Base-by-base conservation (phyloP, 345 rosid genomes). In the Arabidopsis suecica region DNA sequence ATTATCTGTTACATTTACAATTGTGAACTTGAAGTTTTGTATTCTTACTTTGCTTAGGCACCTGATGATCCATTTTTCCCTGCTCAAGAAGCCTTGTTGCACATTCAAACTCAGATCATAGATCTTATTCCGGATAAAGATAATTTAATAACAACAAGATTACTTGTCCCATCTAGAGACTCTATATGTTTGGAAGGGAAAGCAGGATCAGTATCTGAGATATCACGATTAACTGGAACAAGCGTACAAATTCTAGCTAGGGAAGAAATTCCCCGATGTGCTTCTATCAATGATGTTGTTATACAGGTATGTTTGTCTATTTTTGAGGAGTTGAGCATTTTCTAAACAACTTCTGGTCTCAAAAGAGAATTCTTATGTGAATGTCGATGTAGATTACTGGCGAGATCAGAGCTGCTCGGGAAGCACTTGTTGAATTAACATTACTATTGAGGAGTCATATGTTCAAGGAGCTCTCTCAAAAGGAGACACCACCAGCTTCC, bases 81-180 rank as follows among this genome's bases (percentile, higher is more conserved):
- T 59, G 98, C 98, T 48, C 99, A 96, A 85, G 99, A 93, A 85
- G 99, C 99, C 59, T 79, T 96, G 73, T 83, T 96, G 81, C 99
- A 96, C 78, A 93, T 96, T 78, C 99, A 96, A 76, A 91, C 91
- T 79, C 88, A 79, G 37, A 96, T 96, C 37, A 80, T 84, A 14
- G 96, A 96, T 82, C 91, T 89, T 62, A 53, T 78, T 60, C 83
- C 91, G 7, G 97, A 91, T 79, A 84, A 87, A 80, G 99, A 89
- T 23, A 85, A 85, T 75, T 63, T 85, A 12, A 69, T 89, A 71
- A 91, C 87, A 50, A 96, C 99, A 32, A 87, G 90, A 68, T 61
- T 96, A 63, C 85, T 96, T 64, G 82, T 96, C 76, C 74, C 95
- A 59, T 83, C 91, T 3, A 77, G 85, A 81, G 98, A 96, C 71